These are phyloP conservation scores for Mycena pura DNA, from an alignment of 768 basidiomycete genomes.

Conservation along the genomic window DNA sequence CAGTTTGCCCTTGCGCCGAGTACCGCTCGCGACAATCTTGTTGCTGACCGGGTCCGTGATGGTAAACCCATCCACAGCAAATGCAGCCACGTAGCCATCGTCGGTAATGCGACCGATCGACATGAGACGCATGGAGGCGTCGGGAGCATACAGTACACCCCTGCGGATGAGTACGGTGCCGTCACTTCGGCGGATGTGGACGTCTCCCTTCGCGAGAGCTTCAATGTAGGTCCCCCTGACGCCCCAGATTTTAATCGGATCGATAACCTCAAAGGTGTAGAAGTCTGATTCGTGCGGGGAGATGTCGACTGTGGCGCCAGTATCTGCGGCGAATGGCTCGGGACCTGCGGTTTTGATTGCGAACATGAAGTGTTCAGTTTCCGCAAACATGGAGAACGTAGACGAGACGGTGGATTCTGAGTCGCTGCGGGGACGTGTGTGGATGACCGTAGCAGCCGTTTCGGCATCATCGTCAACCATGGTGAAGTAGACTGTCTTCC, in stretches of 20 bases:
- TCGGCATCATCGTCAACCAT: neutral
- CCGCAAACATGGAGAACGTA: neutral
- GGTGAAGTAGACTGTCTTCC: conserved; percentile 3
- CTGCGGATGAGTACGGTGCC: conserved; percentile 1
- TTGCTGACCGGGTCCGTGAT: neutral
- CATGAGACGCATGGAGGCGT: conserved; percentile 26
- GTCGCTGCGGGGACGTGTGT: conserved; percentile 1
- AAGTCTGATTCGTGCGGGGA: conserved; percentile 26
- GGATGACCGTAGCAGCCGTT: neutral
- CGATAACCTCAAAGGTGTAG: conserved; percentile 11
- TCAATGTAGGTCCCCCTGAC: conserved; percentile 25
- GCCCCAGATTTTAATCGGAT: conserved; percentile 15
- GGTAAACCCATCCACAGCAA: conserved; percentile 6
- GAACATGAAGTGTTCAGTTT: neutral
- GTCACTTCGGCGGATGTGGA: neutral
- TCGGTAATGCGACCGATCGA: conserved; percentile 22
- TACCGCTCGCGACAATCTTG: conserved; percentile 12
- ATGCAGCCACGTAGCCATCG: neutral
- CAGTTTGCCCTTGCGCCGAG: neutral
- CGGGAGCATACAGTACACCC: conserved; percentile 26
- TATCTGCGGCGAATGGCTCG: conserved; percentile 11
- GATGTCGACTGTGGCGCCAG: conserved; percentile 22
- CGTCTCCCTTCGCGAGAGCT: conserved; percentile 24
- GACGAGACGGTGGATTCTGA: neutral
- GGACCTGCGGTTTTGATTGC: neutral